These are phyloP conservation scores for Talaromyces adpressus DNA, from an alignment of 495 filamentous ascomycete genomes.

Conservation along the genomic window DNA sequence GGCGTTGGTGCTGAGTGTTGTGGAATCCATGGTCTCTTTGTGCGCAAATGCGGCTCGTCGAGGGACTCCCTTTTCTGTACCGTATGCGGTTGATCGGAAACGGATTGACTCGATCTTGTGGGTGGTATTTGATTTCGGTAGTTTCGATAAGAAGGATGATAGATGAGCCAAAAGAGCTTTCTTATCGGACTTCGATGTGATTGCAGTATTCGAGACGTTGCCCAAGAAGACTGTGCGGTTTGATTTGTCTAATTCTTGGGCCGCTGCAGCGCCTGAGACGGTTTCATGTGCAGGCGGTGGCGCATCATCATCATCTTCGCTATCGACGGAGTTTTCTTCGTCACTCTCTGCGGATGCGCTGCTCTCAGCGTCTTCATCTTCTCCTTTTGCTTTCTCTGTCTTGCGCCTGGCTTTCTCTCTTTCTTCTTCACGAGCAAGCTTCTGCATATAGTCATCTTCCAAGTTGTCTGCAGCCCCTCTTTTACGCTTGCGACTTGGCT, in stretches of 20 bases:
- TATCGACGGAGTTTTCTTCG: conserved; percentile 8
- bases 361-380: conserved; percentile 13
- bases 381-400: conserved; percentile 15
- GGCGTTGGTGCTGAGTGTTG: conserved; percentile 89
- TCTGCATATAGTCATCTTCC: conserved; percentile 73
- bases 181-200: conserved; percentile 72
- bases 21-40: conserved; percentile 74
- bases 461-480: conserved; percentile 61
- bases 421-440: conserved; percentile 53
- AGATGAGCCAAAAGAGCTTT: conserved; percentile 68
- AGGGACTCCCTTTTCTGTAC: conserved; percentile 59
- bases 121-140: conserved; percentile 33
- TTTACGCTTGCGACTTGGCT: conserved; percentile 68
- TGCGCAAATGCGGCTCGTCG: conserved; percentile 85
- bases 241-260: conserved; percentile 71
- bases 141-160: conserved; percentile 42
- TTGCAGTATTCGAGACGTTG: conserved; percentile 77
- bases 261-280: conserved; percentile 27
- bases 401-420: conserved; percentile 39
- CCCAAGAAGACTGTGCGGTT: conserved; percentile 86
- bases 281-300: conserved; percentile 53
- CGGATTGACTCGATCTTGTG: conserved; percentile 84
- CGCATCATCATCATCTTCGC: conserved; percentile 21
- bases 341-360: background rate
- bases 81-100: conserved; percentile 87